Evolutionary conservation across 1,139 yeast genomes (phyloP).

Genomic region (Protomyces arabidopsidicola): DNA sequence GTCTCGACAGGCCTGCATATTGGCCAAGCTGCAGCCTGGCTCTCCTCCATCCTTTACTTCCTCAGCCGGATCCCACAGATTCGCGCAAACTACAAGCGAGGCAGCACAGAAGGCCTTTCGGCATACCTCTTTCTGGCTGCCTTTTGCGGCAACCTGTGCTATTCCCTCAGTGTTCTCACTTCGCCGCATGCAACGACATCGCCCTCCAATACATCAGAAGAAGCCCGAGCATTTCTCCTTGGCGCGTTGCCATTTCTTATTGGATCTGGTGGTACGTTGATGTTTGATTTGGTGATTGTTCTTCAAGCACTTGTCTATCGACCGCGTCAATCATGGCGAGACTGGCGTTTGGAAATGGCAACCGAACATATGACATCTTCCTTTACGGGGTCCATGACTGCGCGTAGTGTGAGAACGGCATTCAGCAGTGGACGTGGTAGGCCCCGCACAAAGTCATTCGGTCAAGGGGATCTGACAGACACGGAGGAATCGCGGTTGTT

Average conservation of each 20-base stretch:
- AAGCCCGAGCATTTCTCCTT: constrained; percentile 50
- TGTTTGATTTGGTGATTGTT: constrained; percentile 71
- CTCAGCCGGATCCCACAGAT: constrained; percentile 82
- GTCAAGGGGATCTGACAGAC: not conserved
- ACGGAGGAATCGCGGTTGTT: not conserved
- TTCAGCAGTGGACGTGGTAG: not conserved
- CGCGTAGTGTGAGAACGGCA: not conserved
- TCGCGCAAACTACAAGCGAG: constrained; percentile 65
- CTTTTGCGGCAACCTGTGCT: constrained; percentile 71
- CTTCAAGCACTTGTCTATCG: constrained; percentile 51
- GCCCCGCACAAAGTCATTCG: not conserved
- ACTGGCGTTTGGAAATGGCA: not conserved
- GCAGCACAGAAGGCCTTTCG: constrained; percentile 80
- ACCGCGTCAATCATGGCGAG: not conserved
- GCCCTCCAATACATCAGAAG: constrained; percentile 40
- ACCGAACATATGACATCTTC: not conserved
- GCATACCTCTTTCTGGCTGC: constrained; percentile 76
- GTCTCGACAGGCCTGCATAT: not conserved
- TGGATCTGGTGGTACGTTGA: constrained; percentile 81
- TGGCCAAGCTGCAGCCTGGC: constrained; percentile 63
- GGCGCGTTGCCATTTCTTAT: constrained; percentile 76
- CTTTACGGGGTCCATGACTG: not conserved
- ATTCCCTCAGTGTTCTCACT: constrained; percentile 63
- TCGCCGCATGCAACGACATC: constrained; percentile 37
- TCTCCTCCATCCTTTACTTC: constrained; percentile 64